These are phyloP conservation scores for Tubosaeta sp. DNA, from an alignment of 768 basidiomycete species.

Conservation along the genomic window DNA sequence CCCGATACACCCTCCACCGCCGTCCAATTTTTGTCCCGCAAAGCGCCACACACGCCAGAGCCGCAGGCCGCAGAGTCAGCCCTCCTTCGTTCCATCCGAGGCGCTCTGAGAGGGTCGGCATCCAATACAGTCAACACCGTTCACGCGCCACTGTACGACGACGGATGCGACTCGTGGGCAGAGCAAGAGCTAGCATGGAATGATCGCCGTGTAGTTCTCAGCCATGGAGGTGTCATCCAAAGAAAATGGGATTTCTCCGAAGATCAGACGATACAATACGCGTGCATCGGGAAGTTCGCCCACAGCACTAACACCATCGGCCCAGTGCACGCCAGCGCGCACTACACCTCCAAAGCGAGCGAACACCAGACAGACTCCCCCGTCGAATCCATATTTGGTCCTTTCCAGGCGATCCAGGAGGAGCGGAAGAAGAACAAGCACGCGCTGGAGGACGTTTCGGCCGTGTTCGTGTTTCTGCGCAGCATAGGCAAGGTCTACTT, in stretches of 20 bases:
- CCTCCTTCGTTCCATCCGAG: conserved; percentile 54
- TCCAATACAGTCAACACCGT: conserved; percentile 39
- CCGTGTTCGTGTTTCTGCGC: conserved; percentile 74
- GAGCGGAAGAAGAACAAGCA: conserved; percentile 37
- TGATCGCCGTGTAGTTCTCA: conserved; percentile 55
- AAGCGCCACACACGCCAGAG: conserved; percentile 14
- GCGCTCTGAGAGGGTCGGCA: conserved; percentile 54
- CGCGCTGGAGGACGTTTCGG: conserved; percentile 41
- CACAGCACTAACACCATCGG: conserved; percentile 36
- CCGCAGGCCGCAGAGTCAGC: conserved; percentile 26
- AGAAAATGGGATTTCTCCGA: conserved; percentile 78
- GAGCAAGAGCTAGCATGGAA: conserved; percentile 74
- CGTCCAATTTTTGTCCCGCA: conserved; percentile 35
- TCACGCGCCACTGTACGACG: conserved; percentile 39
- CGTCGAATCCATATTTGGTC: conserved; percentile 35
- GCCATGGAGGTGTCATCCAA: conserved; percentile 60
- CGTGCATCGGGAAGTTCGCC: conserved; percentile 72
- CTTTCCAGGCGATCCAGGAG: conserved; percentile 39
- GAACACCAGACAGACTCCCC: conserved; percentile 15
- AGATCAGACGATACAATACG: conserved; percentile 70
- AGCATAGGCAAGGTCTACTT: conserved; percentile 70
- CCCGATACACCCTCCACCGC: conserved; percentile 43
- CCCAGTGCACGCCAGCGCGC: conserved; percentile 24
- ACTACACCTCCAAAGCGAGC: conserved; percentile 23
- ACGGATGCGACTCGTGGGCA: conserved; percentile 38